phyloP scores from a whole-genome alignment of 2,329 filamentous ascomycete species.

The Westerdykella sp. region DNA sequence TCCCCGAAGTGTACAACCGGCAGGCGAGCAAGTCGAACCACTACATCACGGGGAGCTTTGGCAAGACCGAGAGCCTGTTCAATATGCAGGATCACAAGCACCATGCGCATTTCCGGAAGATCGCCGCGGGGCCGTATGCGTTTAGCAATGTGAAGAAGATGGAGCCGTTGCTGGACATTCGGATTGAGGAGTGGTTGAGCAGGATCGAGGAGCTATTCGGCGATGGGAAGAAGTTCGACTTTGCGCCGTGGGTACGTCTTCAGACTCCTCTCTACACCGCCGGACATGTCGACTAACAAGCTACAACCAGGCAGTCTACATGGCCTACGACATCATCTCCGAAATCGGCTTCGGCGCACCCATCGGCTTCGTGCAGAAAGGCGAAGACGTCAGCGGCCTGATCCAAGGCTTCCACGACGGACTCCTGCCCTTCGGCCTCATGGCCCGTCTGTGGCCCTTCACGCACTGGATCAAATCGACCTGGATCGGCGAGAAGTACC shows the following conservation, averaged over 20 bases:
- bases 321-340: conserved; percentile 54
- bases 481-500: conserved; percentile 45
- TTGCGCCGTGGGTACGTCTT: conserved; percentile 49
- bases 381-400: conserved; percentile 48
- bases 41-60: conserved; percentile 55
- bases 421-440: conserved; percentile 46
- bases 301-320: conserved; percentile 9
- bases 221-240: conserved; percentile 46
- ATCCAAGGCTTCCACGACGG: conserved; percentile 52
- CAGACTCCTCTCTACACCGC: conserved; percentile 2
- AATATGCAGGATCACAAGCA: conserved; percentile 50
- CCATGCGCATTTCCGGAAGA: conserved; percentile 50
- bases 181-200: conserved; percentile 47
- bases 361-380: conserved; percentile 51
- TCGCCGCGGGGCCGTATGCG: conserved; percentile 50
- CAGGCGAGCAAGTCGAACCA: conserved; percentile 53
- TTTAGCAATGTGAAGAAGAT: conserved; percentile 54
- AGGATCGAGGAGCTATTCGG: conserved; percentile 46
- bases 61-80: conserved; percentile 51
- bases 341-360: conserved; percentile 52
- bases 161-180: conserved; percentile 51
- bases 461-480: conserved; percentile 52
- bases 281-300: background rate
- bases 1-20: conserved; percentile 52
- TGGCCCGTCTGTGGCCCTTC: conserved; percentile 49